Base-by-base conservation (phyloP, 1,139 yeast genomes). In the Pichia norvegensis region DNA sequence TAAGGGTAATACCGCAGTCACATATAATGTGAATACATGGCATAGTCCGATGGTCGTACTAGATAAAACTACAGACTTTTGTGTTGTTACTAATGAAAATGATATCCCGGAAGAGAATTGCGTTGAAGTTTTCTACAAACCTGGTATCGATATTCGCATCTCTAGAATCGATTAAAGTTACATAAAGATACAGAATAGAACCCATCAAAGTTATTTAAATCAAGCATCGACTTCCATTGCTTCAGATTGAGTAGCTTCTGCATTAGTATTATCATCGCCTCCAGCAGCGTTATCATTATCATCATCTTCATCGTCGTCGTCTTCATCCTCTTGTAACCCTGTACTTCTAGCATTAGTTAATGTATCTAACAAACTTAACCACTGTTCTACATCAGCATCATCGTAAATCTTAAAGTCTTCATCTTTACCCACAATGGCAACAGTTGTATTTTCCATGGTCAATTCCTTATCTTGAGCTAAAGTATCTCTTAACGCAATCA, bases 31-130 rank as follows among this genome's bases (percentile, higher is more conserved):
- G 0, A 95, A 69, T 4, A 72, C 76, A 10, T 81, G 88, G 88
- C 97, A 90, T 62, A 95, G 97, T 0, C 97, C 97, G 1, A 90
- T 90, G 97, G 83, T 90, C 36, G 92, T 86, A 8, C 62, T 76
- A 25, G 78, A 73, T 45, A 71, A 73, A 11, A 67, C 76, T 1
- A 60, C 85, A 25, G 95, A 88, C 58, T 90, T 88, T 67, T 90
- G 87, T 3, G 97, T 90, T 16, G 69, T 87, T 46, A 82, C 86
- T 42, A 85, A 84, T 58, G 97, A 88, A 57, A 84, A 84, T 55
- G 92, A 87, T 1, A 79, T 82, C 0, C 73, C 81, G 0, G 79
- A 78, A 11, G 94, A 85, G 55, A 95, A 88, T 59, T 82, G 92
- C 58, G 83, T 85, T 60, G 97, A 90, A 59, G 78, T 83, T 46